These are phyloP conservation scores for Kappamyces sp. DNA, from an alignment of 192 early-diverging fungal genomes.

Conservation along the genomic window DNA sequence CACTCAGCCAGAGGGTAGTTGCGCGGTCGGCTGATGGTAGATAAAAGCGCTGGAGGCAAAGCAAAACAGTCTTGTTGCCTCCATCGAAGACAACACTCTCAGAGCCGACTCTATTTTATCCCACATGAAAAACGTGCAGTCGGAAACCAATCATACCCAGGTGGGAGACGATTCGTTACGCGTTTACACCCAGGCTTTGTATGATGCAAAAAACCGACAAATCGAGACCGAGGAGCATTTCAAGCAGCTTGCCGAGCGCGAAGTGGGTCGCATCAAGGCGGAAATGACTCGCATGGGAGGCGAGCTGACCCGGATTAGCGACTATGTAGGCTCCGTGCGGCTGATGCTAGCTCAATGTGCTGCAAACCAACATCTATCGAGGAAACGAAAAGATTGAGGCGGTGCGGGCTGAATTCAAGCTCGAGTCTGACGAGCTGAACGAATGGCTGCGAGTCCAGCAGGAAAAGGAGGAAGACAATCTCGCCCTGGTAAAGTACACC, in stretches of 20 bases:
- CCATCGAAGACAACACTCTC: slow-evolving; percentile 47
- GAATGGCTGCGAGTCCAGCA: slow-evolving; percentile 55
- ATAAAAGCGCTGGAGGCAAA: slow-evolving; percentile 36
- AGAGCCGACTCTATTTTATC: slow-evolving; percentile 38
- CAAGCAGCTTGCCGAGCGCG: slow-evolving; percentile 51
- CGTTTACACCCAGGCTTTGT: slow-evolving; percentile 26
- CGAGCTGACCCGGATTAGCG: slow-evolving; percentile 40
- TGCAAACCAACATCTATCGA: slow-evolving; percentile 54
- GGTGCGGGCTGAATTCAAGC: slow-evolving; percentile 45
- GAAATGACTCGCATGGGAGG: slow-evolving; percentile 51
- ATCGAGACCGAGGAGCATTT: slow-evolving; percentile 60
- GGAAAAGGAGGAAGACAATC: slow-evolving; percentile 59
- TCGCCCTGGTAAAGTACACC: slow-evolving; percentile 49
- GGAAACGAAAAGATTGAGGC: slow-evolving; percentile 50
- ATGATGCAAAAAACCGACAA: slow-evolving; percentile 50
- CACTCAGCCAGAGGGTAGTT: slow-evolving; percentile 32
- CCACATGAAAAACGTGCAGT: slow-evolving; percentile 55
- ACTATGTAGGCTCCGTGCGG: slow-evolving; percentile 33
- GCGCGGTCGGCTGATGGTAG: slow-evolving; percentile 18
- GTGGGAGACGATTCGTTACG: slow-evolving; percentile 16
- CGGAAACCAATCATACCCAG: slow-evolving; percentile 49
- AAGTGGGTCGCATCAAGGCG: slow-evolving; percentile 40
- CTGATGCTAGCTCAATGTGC: slow-evolving; percentile 32
- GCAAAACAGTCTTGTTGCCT: slow-evolving; percentile 29
- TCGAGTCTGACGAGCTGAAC: slow-evolving; percentile 52